Evolutionary conservation across 306 rosid species (phyloP).

Genomic region (Citrullus colocynthis): DNA sequence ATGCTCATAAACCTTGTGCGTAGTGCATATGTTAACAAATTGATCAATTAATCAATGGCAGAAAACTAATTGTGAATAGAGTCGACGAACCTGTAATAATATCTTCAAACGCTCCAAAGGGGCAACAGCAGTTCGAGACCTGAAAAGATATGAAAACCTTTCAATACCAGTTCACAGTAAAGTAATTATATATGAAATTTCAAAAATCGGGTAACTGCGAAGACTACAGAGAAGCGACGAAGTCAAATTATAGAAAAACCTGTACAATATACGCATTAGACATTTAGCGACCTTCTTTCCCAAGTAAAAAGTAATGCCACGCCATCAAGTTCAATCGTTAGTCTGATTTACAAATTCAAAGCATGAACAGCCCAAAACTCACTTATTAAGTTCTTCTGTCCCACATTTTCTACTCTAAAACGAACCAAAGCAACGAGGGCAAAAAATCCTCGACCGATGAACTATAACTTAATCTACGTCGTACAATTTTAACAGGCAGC

Average conservation of each 20-base stretch:
- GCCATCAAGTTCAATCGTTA: not conserved
- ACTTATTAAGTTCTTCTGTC: not conserved
- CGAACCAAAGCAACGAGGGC: not conserved
- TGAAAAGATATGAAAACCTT: constrained; percentile 18
- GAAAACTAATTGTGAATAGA: constrained; percentile 2
- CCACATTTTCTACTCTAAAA: not conserved
- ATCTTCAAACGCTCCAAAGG: constrained; percentile 94
- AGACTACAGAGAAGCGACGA: not conserved
- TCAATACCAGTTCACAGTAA: not conserved
- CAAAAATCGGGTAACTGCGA: not conserved
- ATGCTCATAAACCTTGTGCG: not conserved
- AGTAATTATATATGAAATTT: not conserved
- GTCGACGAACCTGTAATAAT: constrained; percentile 63
- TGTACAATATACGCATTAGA: not conserved
- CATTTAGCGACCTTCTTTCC: not conserved
- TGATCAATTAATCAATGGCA: not conserved
- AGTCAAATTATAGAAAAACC: not conserved
- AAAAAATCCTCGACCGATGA: not conserved
- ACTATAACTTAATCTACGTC: not conserved
- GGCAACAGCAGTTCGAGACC: constrained; percentile 98
- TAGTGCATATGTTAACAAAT: not conserved
- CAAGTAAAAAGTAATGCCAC: not conserved
- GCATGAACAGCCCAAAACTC: not conserved
- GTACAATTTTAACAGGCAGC: not conserved
- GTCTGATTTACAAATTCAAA: not conserved